phyloP scores from a whole-genome alignment of 768 basidiomycete genomes.

The Clitopilus passeckerianus region DNA sequence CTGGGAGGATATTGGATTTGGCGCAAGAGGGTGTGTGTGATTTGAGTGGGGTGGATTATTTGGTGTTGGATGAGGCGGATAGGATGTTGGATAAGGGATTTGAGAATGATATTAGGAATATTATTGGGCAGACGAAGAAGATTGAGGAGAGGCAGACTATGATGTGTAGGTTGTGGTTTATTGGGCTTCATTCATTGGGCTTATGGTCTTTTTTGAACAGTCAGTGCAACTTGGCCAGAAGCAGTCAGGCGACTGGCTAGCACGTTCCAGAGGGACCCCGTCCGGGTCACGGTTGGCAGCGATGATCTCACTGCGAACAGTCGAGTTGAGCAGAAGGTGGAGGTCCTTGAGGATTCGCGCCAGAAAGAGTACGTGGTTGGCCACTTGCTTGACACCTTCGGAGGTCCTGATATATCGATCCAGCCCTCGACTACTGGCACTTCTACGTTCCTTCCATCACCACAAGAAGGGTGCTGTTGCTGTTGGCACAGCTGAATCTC shows the following conservation, averaged over 20 bases:
- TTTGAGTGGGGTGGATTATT: conserved; percentile 82
- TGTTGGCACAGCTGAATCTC: conserved; percentile 48
- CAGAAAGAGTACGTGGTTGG: conserved; percentile 75
- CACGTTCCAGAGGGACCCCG: conserved; percentile 80
- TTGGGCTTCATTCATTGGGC: not conserved
- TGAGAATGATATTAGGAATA: conserved; percentile 93
- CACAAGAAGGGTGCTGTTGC: conserved; percentile 58
- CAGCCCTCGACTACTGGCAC: conserved; percentile 57
- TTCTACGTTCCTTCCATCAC: conserved; percentile 50
- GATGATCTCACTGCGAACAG: conserved; percentile 95
- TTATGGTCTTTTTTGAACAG: conserved; percentile 29
- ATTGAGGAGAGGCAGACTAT: conserved; percentile 78
- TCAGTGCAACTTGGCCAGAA: conserved; percentile 99
- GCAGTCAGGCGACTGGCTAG: conserved; percentile 84
- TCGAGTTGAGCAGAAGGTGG: conserved; percentile 87
- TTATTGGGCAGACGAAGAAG: conserved; percentile 73
- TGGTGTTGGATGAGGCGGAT: conserved; percentile 97
- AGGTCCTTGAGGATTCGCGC: conserved; percentile 82
- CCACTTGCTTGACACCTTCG: not conserved
- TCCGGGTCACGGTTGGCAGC: conserved; percentile 91
- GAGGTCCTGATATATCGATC: not conserved
- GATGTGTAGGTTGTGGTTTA: conserved; percentile 70
- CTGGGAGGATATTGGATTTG: conserved; percentile 91
- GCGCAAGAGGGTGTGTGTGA: conserved; percentile 83
- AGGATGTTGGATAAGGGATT: conserved; percentile 98